Evolutionary conservation across 176 grass and related monocot species (phyloP), one percentile per base, ranked within the genome.

Genomic region (Cenchrus americanus): DNA sequence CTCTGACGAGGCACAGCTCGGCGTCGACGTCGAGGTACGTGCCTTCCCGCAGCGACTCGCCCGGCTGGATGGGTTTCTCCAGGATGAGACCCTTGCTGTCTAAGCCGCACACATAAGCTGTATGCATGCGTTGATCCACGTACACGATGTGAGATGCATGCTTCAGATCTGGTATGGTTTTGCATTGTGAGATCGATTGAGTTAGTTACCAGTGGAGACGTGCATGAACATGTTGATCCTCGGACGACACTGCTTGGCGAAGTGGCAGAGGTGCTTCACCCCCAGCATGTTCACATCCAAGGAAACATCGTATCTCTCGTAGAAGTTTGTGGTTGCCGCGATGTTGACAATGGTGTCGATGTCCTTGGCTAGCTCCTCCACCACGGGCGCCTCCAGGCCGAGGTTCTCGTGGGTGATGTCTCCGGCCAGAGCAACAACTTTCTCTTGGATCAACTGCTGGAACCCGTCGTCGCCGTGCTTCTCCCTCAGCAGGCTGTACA

Each of bases 281-380:
- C 89, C 89, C 62, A 88, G 1, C 11, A 91, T 81, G 48, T 91
- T 91, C 50, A 87, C 76, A 51, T 87, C 85, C 89, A 91, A 18
- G 18, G 89, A 82, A 0, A 85, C 81, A 58, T 91, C 89, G 22
- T 91, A 91, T 51, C 89, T 92, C 41, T 90, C 93, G 18, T 92
- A 90, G 47, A 96, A 96, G 61, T 80, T 89, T 47, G 93, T 96
- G 17, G 88, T 96, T 40, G 93, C 93, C 21, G 90, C 93, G 37
- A 77, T 87, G 63, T 93, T 96, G 13, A 96, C 88, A 22, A 96
- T 82, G 43, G 89, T 14, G n/a, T 96, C 86, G 1, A 96, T 44
- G 46, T 94, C 53, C 1, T 69, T 77, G 41, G 73, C 80, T 22
- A 97, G 50, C 12, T 87, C 42, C 14, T 85, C 21, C n/a, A 89